phyloP scores from a whole-genome alignment of 2,329 filamentous ascomycete genomes.

The Sporothrix brunneoviolacea region DNA sequence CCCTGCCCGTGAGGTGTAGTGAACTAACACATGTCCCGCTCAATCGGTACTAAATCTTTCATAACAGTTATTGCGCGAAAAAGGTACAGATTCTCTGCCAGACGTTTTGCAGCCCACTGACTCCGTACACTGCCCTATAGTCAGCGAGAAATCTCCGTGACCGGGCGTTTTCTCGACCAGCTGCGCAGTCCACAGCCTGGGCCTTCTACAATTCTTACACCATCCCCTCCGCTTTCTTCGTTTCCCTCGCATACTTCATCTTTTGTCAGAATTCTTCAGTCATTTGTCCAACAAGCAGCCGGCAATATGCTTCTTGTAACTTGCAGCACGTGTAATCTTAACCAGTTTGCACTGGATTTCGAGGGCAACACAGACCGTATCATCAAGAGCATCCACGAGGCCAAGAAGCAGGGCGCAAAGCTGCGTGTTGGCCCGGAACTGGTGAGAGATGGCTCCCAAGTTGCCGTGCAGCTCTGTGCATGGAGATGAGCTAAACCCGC shows the following conservation, averaged over 20 bases:
- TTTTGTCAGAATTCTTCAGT: no score
- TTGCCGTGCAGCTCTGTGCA: neutral
- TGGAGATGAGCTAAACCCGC: neutral
- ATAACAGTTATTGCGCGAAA: neutral
- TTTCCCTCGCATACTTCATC: no score
- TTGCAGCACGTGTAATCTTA: conserved; percentile 27
- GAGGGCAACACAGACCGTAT: conserved; percentile 56
- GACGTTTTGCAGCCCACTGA: neutral
- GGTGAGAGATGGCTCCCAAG: conserved; percentile 1
- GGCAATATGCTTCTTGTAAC: conserved; percentile 23
- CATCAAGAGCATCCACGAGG: conserved; percentile 50
- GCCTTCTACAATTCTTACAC: no score
- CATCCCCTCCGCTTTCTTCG: no score
- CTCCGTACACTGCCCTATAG: no score
- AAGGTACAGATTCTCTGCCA: neutral
- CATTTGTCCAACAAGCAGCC: neutral
- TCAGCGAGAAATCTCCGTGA: neutral
- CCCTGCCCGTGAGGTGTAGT: no score
- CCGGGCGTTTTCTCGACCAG: neutral
- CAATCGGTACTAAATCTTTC: no score
- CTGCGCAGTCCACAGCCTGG: neutral
- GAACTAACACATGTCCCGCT: no score
- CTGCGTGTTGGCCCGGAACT: conserved; percentile 55
- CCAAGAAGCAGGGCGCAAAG: conserved; percentile 55
- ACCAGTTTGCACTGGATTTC: conserved; percentile 45